Evolutionary conservation across 257 asterid genomes (phyloP), one percentile per base, ranked within the genome.

Genomic region (Solanum microdontum): DNA sequence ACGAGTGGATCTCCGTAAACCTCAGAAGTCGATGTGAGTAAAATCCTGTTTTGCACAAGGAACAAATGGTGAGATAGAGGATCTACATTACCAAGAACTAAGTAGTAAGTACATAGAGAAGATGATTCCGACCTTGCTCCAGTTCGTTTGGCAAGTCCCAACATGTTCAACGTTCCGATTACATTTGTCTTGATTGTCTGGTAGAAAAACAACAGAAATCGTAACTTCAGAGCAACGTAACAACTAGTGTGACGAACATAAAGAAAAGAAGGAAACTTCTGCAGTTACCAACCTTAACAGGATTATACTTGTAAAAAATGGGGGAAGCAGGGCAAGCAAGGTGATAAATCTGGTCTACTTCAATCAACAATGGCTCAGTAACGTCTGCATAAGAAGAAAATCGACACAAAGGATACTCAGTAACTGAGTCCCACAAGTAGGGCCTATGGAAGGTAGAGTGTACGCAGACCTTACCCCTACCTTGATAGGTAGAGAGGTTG

Each of bases 271-370:
- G 6, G 21, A 5, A 79, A 48, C 66, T 76, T 58, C 26, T 26
- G 64, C 37, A 6, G 74, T 26, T 26, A 85, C 93, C 11, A 82
- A 93, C 98, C 96, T 96, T 96, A 77, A 96, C 99, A 76, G 99
- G 99, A 87, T 96, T 96, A 92, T 96, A 93, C 87, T 96, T 96
- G 93, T 96, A 96, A 88, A 95, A 95, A 69, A 96, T 94, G 11
- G 98, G 99, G 87, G 98, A 96, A 68, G 99, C 99, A 77, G 99
- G 99, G 64, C 99, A 96, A 88, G 99, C 99, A 89, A 96, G 99
- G 91, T 96, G 99, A 92, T 95, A 96, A 84, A 96, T 96, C 79
- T 90, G 95, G 90, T 96, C 99, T 88, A 95, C 98, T 89, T 96
- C 99, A 48, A 96, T 40, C 88, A 96, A 87, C 89, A 96, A 83